A percentile compares a stretch with the other conserved stretches of the same genome.
These are phyloP conservation scores for Rhizopogon sp. DNA, from an alignment of 768 basidiomycete genomes.

Conservation along the genomic window DNA sequence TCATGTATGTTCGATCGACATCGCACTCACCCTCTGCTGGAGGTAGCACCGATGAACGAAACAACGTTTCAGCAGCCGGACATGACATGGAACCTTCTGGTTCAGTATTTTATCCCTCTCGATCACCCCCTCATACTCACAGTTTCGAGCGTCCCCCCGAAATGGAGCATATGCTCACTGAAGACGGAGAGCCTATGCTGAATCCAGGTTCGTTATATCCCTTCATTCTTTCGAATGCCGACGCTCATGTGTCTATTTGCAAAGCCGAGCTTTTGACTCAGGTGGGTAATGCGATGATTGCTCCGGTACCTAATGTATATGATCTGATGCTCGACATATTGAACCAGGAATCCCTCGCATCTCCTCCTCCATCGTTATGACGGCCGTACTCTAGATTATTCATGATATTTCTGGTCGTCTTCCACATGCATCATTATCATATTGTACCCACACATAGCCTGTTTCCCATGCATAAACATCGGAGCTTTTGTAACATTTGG, in stretches of 20 bases:
- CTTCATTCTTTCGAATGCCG: neutral
- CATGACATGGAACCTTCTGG: no score
- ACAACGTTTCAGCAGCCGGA: constrained; percentile 3
- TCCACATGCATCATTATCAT: constrained; percentile 14
- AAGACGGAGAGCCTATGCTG: constrained; percentile 64
- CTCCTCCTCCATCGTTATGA: constrained; percentile 54
- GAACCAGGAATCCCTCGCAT: constrained; percentile 57
- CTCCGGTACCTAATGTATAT: constrained; percentile 3
- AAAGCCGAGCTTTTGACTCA: constrained; percentile 60
- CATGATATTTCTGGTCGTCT: constrained; percentile 10
- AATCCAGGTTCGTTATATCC: constrained; percentile 49
- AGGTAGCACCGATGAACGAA: constrained; percentile 12
- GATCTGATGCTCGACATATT: constrained; percentile 25
- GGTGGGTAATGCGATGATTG: constrained; percentile 30
- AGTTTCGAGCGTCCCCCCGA: constrained; percentile 33
- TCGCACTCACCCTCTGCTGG: constrained; percentile 10
- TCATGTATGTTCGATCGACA: constrained; percentile 1
- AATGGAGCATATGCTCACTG: constrained; percentile 54
- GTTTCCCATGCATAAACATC: constrained; percentile 4
- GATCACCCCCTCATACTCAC: constrained; percentile 17
- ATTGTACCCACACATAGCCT: constrained; percentile 12
- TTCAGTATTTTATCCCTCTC: constrained; percentile 17
- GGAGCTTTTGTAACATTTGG: constrained; percentile 1
- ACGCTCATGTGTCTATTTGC: constrained; percentile 6
- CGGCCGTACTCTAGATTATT: constrained; percentile 17